These are phyloP conservation scores for Drosera capensis DNA, from an alignment of 148 eudicot species.

Conservation along the genomic window DNA sequence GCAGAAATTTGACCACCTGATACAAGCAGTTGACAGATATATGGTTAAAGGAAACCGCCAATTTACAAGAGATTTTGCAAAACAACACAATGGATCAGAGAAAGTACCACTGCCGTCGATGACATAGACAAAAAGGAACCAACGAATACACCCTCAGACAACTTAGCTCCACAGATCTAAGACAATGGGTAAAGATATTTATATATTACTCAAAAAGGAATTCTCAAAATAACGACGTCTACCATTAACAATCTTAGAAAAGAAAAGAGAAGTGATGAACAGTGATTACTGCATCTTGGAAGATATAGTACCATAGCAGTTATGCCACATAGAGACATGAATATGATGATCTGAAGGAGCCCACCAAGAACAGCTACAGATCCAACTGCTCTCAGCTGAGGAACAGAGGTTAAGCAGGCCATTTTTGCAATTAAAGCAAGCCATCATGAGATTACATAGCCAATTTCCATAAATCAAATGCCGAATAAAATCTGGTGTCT, in stretches of 20 bases:
- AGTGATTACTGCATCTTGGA: neutral
- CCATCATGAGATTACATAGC: too few species aligned
- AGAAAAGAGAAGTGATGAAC: too few species aligned
- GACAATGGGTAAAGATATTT: conserved; percentile 10
- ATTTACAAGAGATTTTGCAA: too few species aligned
- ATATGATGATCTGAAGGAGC: conserved; percentile 68
- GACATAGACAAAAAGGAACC: conserved; percentile 98
- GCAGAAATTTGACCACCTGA: conserved; percentile 86
- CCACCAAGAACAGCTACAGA: conserved; percentile 97
- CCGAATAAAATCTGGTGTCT: too few species aligned
- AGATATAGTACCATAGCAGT: conserved; percentile 56
- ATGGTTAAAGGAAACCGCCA: too few species aligned
- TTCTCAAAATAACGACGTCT: too few species aligned
- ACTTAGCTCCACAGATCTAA: conserved; percentile 83
- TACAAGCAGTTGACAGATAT: conserved; percentile 3
- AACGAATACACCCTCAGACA: conserved; percentile 98
- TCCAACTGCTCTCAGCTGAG: conserved; percentile 94
- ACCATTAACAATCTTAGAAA: too few species aligned
- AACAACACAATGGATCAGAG: too few species aligned
- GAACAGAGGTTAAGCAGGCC: too few species aligned
- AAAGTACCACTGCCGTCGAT: conserved; percentile 88
- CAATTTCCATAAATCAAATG: too few species aligned
- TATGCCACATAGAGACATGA: conserved; percentile 75
- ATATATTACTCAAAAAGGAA: too few species aligned
- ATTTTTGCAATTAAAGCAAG: too few species aligned